These are phyloP conservation scores for Paramecium caudatum DNA, from an alignment of 73 alveolate species.

Conservation along the genomic window DNA sequence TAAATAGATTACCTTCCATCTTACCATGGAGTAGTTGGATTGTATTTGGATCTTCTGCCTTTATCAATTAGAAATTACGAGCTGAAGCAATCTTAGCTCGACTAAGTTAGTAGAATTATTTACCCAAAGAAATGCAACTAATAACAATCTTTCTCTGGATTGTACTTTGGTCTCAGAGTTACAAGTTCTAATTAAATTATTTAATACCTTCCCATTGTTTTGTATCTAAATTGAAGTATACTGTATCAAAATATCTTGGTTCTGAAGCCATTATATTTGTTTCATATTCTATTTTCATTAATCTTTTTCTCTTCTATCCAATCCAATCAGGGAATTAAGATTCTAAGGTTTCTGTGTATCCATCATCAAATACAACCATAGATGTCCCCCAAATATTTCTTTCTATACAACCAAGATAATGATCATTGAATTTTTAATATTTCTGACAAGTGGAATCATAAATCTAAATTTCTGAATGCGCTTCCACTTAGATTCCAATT, in stretches of 20 bases:
- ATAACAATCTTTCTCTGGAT: slow-evolving; percentile 83
- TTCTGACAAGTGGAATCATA: slow-evolving; percentile 15
- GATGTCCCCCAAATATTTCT: slow-evolving; percentile 88
- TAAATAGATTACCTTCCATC: slow-evolving; percentile 78
- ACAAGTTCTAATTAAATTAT: slow-evolving; percentile 10
- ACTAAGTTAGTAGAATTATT: slow-evolving; percentile 18
- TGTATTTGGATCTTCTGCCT: slow-evolving; percentile 78
- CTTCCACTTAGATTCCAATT: slow-evolving; percentile 6
- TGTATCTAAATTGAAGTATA: slow-evolving; percentile 49
- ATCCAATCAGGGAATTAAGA: slow-evolving; percentile 64
- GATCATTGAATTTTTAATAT: slow-evolving; percentile 45
- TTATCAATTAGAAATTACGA: slow-evolving; percentile 82
- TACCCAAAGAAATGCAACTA: slow-evolving; percentile 84
- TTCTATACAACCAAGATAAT: slow-evolving; percentile 73
- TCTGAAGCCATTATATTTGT: slow-evolving; percentile 87
- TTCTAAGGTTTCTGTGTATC: slow-evolving; percentile 57
- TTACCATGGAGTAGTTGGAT: slow-evolving; percentile 84
- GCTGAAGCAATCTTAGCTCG: slow-evolving; percentile 86
- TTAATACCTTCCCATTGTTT: slow-evolving; percentile 60
- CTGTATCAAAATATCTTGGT: slow-evolving; percentile 84
- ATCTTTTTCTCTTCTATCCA: slow-evolving; percentile 66
- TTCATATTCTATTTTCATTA: slow-evolving; percentile 81
- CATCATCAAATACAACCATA: slow-evolving; percentile 81
- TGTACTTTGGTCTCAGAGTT: slow-evolving; percentile 81
- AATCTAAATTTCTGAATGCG: slow-evolving; percentile 31